Percentiles rank a stretch among this genome's conserved stretches.
These are phyloP conservation scores for Begonia masoniana DNA, from an alignment of 306 rosid genomes.

Conservation along the genomic window DNA sequence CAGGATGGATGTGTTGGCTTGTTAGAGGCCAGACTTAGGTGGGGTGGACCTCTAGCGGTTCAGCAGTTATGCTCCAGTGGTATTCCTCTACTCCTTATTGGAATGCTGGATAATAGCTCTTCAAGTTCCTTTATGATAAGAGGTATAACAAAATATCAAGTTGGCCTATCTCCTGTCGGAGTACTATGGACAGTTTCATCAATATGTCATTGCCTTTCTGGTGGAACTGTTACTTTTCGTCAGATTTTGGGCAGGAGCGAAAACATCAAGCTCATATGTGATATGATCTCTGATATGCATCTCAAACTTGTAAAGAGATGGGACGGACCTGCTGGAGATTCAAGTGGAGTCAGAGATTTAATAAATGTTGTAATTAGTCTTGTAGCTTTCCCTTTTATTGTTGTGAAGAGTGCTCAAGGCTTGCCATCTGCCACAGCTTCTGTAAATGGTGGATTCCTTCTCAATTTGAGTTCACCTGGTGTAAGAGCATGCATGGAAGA, in stretches of 20 bases:
- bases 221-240: conserved; percentile 65
- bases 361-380: conserved; percentile 57
- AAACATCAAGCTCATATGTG: conserved; percentile 55
- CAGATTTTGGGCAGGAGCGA: conserved; percentile 54
- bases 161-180: conserved; percentile 80
- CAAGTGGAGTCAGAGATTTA: conserved; percentile 52
- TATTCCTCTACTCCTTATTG: conserved; percentile 62
- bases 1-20: conserved; percentile 88
- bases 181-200: conserved; percentile 68
- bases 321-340: conserved; percentile 90
- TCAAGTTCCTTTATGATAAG: conserved; percentile 31
- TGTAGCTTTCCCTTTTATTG: conserved; percentile 92
- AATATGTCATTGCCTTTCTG: conserved; percentile 66
- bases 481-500: conserved; percentile 74
- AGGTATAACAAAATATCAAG: conserved; percentile 31
- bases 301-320: conserved; percentile 63
- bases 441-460: conserved; percentile 76
- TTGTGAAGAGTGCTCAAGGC: conserved; percentile 76
- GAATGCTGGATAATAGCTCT: conserved; percentile 36
- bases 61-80: conserved; percentile 81
- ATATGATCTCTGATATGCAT: conserved; percentile 57
- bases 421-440: conserved; percentile 76
- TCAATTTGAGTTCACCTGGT: conserved; percentile 73
- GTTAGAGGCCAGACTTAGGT: conserved; percentile 61
- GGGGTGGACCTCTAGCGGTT: conserved; percentile 88